These are phyloP conservation scores for Ogataea corticis DNA, from an alignment of 805 yeast genomes.

Conservation along the genomic window DNA sequence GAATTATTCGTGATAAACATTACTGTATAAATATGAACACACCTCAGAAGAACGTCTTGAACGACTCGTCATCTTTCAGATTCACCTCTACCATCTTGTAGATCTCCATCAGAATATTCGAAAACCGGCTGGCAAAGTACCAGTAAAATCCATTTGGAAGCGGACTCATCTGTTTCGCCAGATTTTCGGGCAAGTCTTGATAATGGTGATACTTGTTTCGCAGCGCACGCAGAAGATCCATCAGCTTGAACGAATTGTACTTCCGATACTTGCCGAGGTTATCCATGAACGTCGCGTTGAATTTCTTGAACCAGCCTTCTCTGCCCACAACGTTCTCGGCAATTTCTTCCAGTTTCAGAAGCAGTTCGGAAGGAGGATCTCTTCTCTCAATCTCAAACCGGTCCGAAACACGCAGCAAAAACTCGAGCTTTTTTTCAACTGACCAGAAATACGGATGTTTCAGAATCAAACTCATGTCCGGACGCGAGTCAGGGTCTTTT, in stretches of 20 bases:
- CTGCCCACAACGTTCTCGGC: conserved; percentile 61
- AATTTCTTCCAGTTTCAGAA: conserved; percentile 65
- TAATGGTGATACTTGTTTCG: conserved; percentile 94
- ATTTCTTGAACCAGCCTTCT: conserved; percentile 74
- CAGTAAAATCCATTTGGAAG: conserved; percentile 81
- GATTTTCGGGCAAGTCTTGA: conserved; percentile 76
- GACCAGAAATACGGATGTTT: conserved; percentile 92
- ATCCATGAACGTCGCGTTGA: conserved; percentile 72
- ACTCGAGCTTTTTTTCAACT: conserved; percentile 70
- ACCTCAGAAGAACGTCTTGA: conserved; percentile 44
- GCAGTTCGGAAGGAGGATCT: conserved; percentile 59
- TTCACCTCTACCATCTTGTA: conserved; percentile 61
- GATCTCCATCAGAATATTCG: conserved; percentile 72
- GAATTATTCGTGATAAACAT: no score
- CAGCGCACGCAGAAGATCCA: conserved; percentile 86
- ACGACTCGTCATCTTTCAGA: conserved; percentile 63
- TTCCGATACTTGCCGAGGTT: conserved; percentile 90
- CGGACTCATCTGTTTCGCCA: conserved; percentile 69
- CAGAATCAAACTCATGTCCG: conserved; percentile 65
- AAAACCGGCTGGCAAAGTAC: conserved; percentile 76
- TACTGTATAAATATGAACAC: not conserved
- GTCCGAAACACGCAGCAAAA: conserved; percentile 84
- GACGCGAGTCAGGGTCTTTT: conserved; percentile 66
- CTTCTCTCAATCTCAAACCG: conserved; percentile 91
- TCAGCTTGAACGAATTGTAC: conserved; percentile 72